Conservation (phyloP, 2,329 filamentous ascomycete genomes). For the Botrytis medusae region DNA sequence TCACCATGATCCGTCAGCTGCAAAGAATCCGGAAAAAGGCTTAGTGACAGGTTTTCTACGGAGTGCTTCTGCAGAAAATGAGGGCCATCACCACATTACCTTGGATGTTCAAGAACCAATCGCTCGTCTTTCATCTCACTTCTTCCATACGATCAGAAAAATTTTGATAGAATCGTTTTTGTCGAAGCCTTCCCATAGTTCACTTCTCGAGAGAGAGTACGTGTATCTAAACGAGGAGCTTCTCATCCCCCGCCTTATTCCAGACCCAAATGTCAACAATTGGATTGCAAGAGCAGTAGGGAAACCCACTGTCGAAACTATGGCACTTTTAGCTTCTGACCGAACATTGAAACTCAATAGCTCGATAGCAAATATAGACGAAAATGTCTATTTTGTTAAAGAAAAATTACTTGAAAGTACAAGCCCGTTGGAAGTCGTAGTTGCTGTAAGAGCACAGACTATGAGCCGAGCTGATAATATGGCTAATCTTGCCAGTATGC, state of each 20-base stretch:
- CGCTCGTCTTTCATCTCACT: not conserved
- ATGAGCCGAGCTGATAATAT: not conserved
- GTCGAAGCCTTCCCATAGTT: not conserved
- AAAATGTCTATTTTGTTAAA: not conserved
- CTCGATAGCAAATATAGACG: not conserved
- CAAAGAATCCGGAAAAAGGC: not conserved
- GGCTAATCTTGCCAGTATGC: not conserved
- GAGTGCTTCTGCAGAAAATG: not conserved
- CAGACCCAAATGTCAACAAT: conserved; percentile 29
- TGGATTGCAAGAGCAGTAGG: not conserved
- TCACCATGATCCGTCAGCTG: not conserved
- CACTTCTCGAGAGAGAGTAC: not conserved
- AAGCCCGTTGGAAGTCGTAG: not conserved
- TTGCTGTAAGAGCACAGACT: not conserved
- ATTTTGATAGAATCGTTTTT: not conserved
- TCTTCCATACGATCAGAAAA: not conserved
- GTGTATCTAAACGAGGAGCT: not conserved
- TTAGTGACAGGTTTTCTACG: not conserved
- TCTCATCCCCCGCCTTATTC: not conserved
- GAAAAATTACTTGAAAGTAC: not conserved
- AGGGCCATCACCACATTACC: not conserved
- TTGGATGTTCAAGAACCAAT: not conserved
- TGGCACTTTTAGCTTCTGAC: not conserved
- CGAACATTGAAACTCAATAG: not conserved
- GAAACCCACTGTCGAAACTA: not conserved